Conservation (phyloP, 306 rosid genomes). For the Echinosophora koreensis region DNA sequence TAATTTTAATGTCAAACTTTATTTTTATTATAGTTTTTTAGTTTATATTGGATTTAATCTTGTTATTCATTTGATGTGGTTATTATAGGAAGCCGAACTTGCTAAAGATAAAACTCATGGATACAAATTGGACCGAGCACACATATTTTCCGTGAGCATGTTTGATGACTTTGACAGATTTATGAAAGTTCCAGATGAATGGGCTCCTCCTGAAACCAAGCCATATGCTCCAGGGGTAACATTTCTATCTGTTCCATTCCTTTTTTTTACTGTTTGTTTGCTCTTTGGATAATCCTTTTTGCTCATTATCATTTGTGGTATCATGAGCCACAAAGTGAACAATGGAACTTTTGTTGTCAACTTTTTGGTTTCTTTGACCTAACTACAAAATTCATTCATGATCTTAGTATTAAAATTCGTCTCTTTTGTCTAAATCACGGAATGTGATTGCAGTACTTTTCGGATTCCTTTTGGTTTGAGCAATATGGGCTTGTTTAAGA, state of each 20-base stretch:
- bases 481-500: neutral
- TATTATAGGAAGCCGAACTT: constrained; percentile 86
- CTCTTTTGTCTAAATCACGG: neutral
- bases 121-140: constrained; percentile 81
- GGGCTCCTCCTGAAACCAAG: constrained; percentile 83
- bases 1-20: neutral
- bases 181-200: constrained; percentile 85
- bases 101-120: constrained; percentile 92
- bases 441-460: neutral
- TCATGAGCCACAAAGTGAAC: neutral
- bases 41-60: neutral
- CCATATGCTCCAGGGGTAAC: constrained; percentile 83
- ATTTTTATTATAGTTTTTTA: neutral
- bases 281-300: neutral
- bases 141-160: constrained; percentile 81
- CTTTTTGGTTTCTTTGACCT: neutral
- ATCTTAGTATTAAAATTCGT: neutral
- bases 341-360: neutral
- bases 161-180: constrained; percentile 81
- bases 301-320: neutral
- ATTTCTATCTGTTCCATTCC: neutral
- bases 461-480: too few relatives aligned
- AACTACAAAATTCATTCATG: neutral
- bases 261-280: neutral
- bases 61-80: neutral